Base-by-base conservation (phyloP, 495 filamentous ascomycete genomes). In the Letharia columbiana region DNA sequence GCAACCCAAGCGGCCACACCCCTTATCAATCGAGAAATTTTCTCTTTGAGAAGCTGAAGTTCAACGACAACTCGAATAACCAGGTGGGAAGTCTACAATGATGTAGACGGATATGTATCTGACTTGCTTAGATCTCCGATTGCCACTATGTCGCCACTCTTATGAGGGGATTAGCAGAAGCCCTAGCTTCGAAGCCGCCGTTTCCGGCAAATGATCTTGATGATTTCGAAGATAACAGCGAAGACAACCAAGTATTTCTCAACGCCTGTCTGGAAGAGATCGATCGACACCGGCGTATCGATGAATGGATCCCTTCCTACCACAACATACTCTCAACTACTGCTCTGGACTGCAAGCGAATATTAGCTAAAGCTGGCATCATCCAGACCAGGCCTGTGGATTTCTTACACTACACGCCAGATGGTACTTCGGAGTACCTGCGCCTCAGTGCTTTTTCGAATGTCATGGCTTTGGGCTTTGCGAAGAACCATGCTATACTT, bases 21-120 rank as follows among this genome's bases (percentile, higher is more conserved):
- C 91, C 92, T 0, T 80, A 84, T 69, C 74, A 82, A 33, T 91
- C 87, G 12, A 89, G 91, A 64, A 82, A 79, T 15, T 96, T 96
- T 74, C 79, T 99, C 31, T 83, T 92, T 49, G 91, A 96, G 68
- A 88, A 92, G 75, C 77, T 99, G 37, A 87, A 88, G 58, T 91
- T 91, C 77, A 99, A 98, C 69, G 91, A 98, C 74, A 98, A 99
- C 72, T 85, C 86, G 0, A 87, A 88, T 66, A 98, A 98, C 70
- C 80, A 83, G 71, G 84, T 85, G 74, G 74, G 80, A 50, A 49
- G 35, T 44, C 23, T 61, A 60, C 12, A 23, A 41, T 5, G 11
- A 0, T 49, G 13, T 39, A 28, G 42, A 13, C 1, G 44, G 15
- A 35, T 60, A 17, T 31, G 40, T 49, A 12, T 31, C 47, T 70